Percentiles rank a stretch among this genome's conserved stretches.
phyloP scores from a whole-genome alignment of 2,329 filamentous ascomycete genomes.

The Neophaeococcomyces mojaviensis region DNA sequence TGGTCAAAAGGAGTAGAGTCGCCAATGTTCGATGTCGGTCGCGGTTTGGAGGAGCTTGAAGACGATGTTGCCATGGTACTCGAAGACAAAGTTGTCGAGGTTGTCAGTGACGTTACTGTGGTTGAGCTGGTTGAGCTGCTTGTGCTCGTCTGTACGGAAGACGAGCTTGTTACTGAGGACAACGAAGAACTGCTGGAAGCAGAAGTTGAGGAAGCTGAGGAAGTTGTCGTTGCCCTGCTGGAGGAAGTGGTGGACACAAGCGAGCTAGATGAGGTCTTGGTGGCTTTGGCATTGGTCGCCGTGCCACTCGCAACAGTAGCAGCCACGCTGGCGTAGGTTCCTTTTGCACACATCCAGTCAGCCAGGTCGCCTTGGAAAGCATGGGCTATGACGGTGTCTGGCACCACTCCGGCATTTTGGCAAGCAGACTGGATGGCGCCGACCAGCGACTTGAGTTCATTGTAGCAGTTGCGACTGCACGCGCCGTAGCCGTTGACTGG shows the following conservation, averaged over 20 bases:
- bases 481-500: neutral
- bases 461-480: conserved; percentile 3
- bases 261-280: neutral
- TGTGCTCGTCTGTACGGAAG: neutral
- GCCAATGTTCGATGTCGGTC: neutral
- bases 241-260: neutral
- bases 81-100: neutral
- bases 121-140: neutral
- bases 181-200: neutral
- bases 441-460: neutral
- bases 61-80: neutral
- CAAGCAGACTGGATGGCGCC: conserved; percentile 3
- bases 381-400: conserved; percentile 7
- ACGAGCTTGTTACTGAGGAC: too few relatives aligned
- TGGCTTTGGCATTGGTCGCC: conserved; percentile 4
- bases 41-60: neutral
- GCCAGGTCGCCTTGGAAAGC: conserved; percentile 8
- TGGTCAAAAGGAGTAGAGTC: conserved; percentile 10
- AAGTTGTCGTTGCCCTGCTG: neutral
- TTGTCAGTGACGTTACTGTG: neutral
- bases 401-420: conserved; percentile 2
- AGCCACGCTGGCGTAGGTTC: neutral
- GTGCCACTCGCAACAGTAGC: conserved; percentile 4
- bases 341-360: conserved; percentile 6
- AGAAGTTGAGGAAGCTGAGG: neutral